Conservation (phyloP, 495 filamentous ascomycete species). For the Zalerion maritima region DNA sequence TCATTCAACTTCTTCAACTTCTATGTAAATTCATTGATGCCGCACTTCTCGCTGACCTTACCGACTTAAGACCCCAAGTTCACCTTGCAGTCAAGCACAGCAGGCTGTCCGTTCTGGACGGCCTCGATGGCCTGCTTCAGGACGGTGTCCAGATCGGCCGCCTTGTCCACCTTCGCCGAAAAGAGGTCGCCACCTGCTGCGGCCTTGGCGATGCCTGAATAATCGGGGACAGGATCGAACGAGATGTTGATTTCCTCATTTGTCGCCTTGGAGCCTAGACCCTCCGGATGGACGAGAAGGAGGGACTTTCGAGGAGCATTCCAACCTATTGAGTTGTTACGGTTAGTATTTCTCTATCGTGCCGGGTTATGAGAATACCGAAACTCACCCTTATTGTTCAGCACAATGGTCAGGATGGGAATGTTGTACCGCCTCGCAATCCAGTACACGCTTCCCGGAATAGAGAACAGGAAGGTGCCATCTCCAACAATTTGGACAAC, state of each 20-base stretch:
- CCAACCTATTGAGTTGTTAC: constrained; percentile 43
- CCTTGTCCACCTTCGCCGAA: constrained; percentile 45
- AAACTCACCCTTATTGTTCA: constrained; percentile 73
- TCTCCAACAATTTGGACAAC: constrained; percentile 90
- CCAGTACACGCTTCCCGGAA: constrained; percentile 90
- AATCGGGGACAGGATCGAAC: constrained; percentile 77
- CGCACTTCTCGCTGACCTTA: background rate
- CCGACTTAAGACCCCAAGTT: constrained; percentile 18
- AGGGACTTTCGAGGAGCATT: constrained; percentile 68
- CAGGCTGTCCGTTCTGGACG: constrained; percentile 50
- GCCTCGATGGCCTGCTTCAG: constrained; percentile 52
- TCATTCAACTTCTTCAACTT: constrained; percentile 2
- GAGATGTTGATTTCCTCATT: constrained; percentile 85
- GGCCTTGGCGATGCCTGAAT: constrained; percentile 80
- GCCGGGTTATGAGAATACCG: constrained; percentile 1
- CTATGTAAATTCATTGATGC: background rate
- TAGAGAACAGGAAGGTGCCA: constrained; percentile 77
- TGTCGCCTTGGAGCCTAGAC: constrained; percentile 57
- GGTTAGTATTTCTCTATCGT: constrained; percentile 4
- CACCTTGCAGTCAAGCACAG: constrained; percentile 47
- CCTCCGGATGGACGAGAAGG: constrained; percentile 71
- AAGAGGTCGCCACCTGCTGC: constrained; percentile 64
- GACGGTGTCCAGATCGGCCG: constrained; percentile 42
- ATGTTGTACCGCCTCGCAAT: constrained; percentile 75
- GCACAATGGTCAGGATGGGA: constrained; percentile 75